A percentile compares a stretch with the other conserved stretches of the same genome.
Evolutionary conservation across 108 stramenopile species (phyloP).

Genomic region (Cyclotella cryptica): DNA sequence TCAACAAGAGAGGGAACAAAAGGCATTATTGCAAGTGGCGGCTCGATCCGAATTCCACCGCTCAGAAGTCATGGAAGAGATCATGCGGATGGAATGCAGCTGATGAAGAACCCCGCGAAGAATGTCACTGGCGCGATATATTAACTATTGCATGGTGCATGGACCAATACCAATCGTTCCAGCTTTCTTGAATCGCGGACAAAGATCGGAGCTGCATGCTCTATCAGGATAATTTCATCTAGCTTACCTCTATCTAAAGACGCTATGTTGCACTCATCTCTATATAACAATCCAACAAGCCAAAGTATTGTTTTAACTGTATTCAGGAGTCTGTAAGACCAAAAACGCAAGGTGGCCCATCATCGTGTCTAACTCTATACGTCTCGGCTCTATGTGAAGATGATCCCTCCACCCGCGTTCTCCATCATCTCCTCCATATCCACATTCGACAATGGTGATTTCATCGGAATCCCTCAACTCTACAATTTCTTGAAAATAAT

Average conservation of each 20-base stretch:
- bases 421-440: constrained; percentile 41
- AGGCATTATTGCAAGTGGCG: constrained; percentile 27
- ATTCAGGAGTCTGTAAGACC: constrained; percentile 21
- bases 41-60: constrained; percentile 9
- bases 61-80: constrained; percentile 23
- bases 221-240: background rate
- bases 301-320: background rate
- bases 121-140: constrained; percentile 23
- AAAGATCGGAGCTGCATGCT: background rate
- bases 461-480: constrained; percentile 44
- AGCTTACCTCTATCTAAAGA: background rate
- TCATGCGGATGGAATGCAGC: constrained; percentile 25
- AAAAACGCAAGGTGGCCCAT: constrained; percentile 52
- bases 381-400: constrained; percentile 35
- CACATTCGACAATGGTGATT: constrained; percentile 45
- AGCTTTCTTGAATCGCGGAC: constrained; percentile 4
- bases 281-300: background rate
- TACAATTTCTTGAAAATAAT: constrained; percentile 56
- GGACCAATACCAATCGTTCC: constrained; percentile 39
- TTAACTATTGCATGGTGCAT: constrained; percentile 28
- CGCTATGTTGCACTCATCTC: too few relatives aligned
- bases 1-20: constrained; percentile 12
- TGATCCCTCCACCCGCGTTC: constrained; percentile 44
- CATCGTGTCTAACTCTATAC: constrained; percentile 43
- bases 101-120: background rate